A percentile compares a stretch with the other conserved stretches of the same genome.
These are phyloP conservation scores for Thelonectria rubi DNA, from an alignment of 2,329 filamentous ascomycete genomes.

Conservation along the genomic window DNA sequence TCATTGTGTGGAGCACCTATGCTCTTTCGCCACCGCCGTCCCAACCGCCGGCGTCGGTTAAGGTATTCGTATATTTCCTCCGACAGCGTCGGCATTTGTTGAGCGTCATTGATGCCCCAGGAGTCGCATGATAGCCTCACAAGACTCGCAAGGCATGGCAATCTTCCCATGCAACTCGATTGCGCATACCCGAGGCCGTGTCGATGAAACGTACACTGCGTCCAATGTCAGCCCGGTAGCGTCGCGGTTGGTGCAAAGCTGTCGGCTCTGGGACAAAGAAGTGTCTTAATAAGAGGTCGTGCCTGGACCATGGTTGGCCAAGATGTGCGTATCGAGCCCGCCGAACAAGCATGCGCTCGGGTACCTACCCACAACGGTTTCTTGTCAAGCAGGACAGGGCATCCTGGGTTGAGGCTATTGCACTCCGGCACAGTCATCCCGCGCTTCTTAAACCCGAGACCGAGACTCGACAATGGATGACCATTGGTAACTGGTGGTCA, in stretches of 20 bases:
- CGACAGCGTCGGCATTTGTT: background rate
- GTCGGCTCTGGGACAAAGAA: background rate
- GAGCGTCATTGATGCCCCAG: background rate
- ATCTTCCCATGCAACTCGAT: background rate
- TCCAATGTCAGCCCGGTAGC: background rate
- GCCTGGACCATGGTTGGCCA: conserved; percentile 6
- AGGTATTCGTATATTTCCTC: background rate
- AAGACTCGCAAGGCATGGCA: background rate
- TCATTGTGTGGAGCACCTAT: background rate
- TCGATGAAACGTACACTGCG: background rate
- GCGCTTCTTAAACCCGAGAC: background rate
- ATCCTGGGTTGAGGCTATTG: conserved; percentile 23
- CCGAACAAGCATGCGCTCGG: conserved; percentile 19
- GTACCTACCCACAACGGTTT: conserved; percentile 20
- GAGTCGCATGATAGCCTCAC: background rate
- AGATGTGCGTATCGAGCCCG: conserved; percentile 17
- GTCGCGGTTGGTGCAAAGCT: conserved; percentile 6
- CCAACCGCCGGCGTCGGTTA: background rate
- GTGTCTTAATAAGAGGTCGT: conserved; percentile 9
- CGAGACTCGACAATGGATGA: conserved; percentile 1
- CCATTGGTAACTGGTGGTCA: too few species aligned
- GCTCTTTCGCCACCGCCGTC: background rate
- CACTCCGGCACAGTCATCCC: background rate
- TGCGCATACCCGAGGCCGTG: background rate
- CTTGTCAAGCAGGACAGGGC: conserved; percentile 21